Base-by-base conservation (phyloP, 441 rosid genomes). In the Populus hybrid region DNA sequence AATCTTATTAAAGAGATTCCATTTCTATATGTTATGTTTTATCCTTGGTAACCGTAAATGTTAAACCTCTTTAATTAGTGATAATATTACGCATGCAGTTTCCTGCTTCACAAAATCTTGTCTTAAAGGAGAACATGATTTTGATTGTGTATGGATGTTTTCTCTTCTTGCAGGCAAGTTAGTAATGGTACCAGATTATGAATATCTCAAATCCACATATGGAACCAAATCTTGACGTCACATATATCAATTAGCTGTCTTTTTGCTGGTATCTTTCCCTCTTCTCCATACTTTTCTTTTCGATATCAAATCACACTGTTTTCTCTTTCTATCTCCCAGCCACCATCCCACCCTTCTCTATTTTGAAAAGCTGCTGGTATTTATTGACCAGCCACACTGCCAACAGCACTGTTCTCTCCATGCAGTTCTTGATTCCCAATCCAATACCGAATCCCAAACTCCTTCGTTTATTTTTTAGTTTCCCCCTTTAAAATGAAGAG, bases 201-300 rank as follows among this genome's bases (percentile, higher is more conserved):
- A 64, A 73, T 61, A 72, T 70, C 73, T 76, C 46, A 42, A 74
- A 73, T 70, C 75, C 87, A 75, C 79, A 18, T 12, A 57, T 50
- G 68, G 53, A 53, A 26, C 74, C 82, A 74, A 82, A 69, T 81
- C 79, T 82, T 79, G 81, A 82, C 73, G 77, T 75, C 79, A 72
- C 68, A 65, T 65, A 40, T 71, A 61, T 79, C 46, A 40, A 40
- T 40, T 78, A 87, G 88, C 87, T 81, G 87, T 84, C 87, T 70
- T 53, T 6, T 82, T 80, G 79, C 77, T 75, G 69, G 79, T 6
- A 30, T 73, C 30, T 82, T 83, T 72, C 80, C 65, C 80, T 81
- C 66, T 67, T 53, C 69, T 69, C 80, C 71, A 50, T 59, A 61
- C 75, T 63, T 18, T 59, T 65, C 50, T 81, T 86, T 67, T 79